These are phyloP conservation scores for Auricularia sp. DNA, from an alignment of 768 basidiomycete species.

Conservation along the genomic window DNA sequence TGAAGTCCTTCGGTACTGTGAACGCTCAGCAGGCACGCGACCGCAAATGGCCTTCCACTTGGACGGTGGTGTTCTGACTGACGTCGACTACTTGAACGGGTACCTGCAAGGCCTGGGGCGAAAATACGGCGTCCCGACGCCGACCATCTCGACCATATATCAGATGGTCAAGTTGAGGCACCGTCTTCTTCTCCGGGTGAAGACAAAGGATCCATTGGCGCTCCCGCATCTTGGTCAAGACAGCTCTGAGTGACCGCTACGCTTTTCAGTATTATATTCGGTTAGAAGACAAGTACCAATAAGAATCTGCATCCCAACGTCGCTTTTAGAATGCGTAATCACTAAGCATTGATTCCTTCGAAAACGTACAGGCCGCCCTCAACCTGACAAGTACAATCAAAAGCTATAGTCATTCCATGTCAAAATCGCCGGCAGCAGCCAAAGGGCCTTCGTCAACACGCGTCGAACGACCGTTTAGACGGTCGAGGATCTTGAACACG, in stretches of 20 bases:
- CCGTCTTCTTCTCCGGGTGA: background rate
- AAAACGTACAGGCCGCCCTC: no score
- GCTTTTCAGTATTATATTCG: no score
- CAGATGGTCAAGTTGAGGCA: slow-evolving; percentile 42
- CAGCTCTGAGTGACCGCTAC: background rate
- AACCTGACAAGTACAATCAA: no score
- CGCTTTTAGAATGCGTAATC: no score
- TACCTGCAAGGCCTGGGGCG: slow-evolving; percentile 59
- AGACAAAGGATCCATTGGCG: background rate
- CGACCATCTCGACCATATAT: slow-evolving; percentile 42
- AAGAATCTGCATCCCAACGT: no score
- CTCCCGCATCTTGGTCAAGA: background rate
- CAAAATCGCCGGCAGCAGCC: background rate
- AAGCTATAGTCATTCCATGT: background rate
- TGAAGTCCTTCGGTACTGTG: slow-evolving; percentile 9
- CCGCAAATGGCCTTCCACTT: slow-evolving; percentile 33
- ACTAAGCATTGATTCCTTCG: no score
- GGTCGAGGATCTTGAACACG: background rate
- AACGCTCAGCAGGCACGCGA: slow-evolving; percentile 26
- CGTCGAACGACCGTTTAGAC: background rate
- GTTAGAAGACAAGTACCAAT: no score
- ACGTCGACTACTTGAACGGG: slow-evolving; percentile 77
- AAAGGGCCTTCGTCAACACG: background rate
- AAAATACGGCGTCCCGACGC: slow-evolving; percentile 46
- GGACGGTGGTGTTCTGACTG: slow-evolving; percentile 64